Evolutionary conservation across 2,329 filamentous ascomycete genomes (phyloP).

Genomic region (Diaporthe citri): DNA sequence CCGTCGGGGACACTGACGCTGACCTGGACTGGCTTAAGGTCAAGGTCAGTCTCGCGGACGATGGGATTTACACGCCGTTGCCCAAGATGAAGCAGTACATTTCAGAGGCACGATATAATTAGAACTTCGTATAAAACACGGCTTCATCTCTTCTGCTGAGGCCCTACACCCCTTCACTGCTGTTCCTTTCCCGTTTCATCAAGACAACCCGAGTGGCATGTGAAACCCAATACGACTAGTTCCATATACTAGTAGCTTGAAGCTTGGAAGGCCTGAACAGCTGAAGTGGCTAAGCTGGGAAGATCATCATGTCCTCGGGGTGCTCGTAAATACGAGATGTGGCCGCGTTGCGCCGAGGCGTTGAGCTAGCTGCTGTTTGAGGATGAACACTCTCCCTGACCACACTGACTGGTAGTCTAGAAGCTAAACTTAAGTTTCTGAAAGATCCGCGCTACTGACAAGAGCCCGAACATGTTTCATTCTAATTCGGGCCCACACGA

Average conservation of each 20-base stretch:
- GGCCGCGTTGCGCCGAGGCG: neutral
- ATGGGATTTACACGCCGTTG: neutral
- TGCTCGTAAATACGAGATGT: neutral
- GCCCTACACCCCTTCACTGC: neutral
- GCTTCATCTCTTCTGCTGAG: neutral
- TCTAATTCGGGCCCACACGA: constrained; percentile 11
- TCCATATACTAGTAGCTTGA: neutral
- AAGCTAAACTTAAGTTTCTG: neutral
- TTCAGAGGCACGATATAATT: neutral
- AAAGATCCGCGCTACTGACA: neutral
- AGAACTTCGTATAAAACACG: neutral
- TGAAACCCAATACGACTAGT: constrained; percentile 8
- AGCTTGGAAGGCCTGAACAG: neutral
- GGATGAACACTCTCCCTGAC: neutral
- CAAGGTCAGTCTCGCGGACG: neutral
- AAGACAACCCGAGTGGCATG: neutral
- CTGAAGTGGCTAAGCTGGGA: neutral
- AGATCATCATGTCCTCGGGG: neutral
- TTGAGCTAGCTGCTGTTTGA: neutral
- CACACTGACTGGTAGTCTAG: neutral
- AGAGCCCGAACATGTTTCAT: constrained; percentile 3
- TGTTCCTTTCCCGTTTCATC: constrained; percentile 15
- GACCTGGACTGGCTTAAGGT: neutral
- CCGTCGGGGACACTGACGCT: neutral
- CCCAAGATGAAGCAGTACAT: too few species aligned